Evolutionary conservation across 1,284 basidiomycete genomes (phyloP).

Genomic region (Puccinia hordei): DNA sequence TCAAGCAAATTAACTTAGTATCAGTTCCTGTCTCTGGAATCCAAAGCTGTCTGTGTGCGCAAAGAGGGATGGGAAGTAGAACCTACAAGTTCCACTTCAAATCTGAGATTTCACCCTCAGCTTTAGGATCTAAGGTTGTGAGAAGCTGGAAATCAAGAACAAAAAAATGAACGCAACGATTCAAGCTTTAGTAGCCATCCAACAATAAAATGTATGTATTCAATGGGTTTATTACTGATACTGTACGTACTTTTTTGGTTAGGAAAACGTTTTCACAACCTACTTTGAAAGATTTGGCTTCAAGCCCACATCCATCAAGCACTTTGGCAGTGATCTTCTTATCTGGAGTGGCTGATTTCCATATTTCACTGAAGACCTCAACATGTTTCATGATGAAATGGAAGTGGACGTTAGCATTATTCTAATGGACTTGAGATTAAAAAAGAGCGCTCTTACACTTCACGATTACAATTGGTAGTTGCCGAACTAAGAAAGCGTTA

Average conservation of each 20-base stretch:
- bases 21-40: too few relatives aligned
- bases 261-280: slow-evolving; percentile 39
- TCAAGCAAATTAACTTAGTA: background rate
- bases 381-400: background rate
- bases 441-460: background rate
- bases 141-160: background rate
- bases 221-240: too few relatives aligned
- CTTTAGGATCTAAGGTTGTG: background rate
- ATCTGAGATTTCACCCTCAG: slow-evolving; percentile 12
- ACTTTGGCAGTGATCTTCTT: slow-evolving; percentile 31
- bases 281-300: slow-evolving; percentile 3
- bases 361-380: slow-evolving; percentile 4
- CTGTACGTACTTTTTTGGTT: slow-evolving; percentile 39
- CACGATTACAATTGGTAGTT: slow-evolving; percentile 10
- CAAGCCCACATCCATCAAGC: slow-evolving; percentile 31
- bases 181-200: background rate
- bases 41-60: background rate
- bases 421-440: background rate
- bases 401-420: background rate
- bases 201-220: background rate
- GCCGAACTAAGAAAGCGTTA: background rate
- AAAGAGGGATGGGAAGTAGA: too few relatives aligned
- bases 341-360: slow-evolving; percentile 10
- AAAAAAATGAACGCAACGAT: background rate
- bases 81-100: slow-evolving; percentile 29